Conservation (phyloP, 2,329 filamentous ascomycete species). For the Cytospora chrysosperma region DNA sequence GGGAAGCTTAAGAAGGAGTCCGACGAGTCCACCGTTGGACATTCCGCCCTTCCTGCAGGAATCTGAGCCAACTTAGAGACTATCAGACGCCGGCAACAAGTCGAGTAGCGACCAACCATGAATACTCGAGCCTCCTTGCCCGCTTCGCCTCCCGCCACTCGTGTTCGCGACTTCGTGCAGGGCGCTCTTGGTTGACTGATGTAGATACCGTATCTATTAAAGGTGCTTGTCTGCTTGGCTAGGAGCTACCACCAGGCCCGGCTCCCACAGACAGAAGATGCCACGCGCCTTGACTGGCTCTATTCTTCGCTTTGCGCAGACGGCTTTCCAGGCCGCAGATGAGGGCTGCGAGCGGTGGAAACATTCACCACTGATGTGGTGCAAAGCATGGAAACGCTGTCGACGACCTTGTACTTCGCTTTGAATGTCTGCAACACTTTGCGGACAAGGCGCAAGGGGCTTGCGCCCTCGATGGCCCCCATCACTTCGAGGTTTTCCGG, state of each 20-base stretch:
- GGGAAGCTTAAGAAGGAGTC: slow-evolving; percentile 51
- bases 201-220: background rate
- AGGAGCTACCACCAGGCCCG: background rate
- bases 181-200: background rate
- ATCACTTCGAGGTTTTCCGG: background rate
- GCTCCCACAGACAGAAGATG: background rate
- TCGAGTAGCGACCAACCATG: background rate
- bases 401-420: background rate
- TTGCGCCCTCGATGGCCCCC: background rate
- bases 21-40: slow-evolving; percentile 19
- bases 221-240: background rate
- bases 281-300: background rate
- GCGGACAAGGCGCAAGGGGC: background rate
- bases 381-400: background rate
- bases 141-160: background rate
- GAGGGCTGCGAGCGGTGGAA: background rate
- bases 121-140: background rate
- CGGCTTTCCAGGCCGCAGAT: background rate
- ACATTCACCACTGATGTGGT: background rate
- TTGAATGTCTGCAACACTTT: background rate
- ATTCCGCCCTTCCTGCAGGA: slow-evolving; percentile 14
- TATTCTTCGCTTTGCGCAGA: background rate
- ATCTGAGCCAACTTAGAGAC: background rate
- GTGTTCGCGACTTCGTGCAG: background rate
- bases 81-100: background rate